phyloP scores from a whole-genome alignment of 2,329 filamentous ascomycete genomes.

The Tothia fuscella region DNA sequence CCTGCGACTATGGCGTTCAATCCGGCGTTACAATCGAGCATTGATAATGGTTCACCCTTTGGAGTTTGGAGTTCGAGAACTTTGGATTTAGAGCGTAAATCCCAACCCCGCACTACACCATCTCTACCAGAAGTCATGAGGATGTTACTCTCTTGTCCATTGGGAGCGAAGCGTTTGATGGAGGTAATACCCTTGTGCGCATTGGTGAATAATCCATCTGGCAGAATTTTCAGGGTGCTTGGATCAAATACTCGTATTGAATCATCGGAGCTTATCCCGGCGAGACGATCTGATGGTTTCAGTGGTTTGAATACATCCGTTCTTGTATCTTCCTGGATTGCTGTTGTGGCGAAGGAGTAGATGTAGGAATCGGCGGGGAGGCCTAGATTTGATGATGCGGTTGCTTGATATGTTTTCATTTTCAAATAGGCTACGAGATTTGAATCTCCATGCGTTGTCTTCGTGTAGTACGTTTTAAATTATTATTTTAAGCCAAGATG shows the following conservation, averaged over 20 bases:
- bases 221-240: constrained; percentile 39
- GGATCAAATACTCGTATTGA: constrained; percentile 55
- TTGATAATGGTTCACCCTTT: constrained; percentile 46
- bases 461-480: too few species aligned
- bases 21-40: constrained; percentile 47
- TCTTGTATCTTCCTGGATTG: constrained; percentile 10
- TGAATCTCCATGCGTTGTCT: too few species aligned
- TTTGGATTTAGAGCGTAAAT: constrained; percentile 23
- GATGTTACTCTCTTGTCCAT: constrained; percentile 37
- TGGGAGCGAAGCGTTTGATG: constrained; percentile 8
- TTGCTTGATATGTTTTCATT: constrained; percentile 5
- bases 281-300: constrained; percentile 29
- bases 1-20: constrained; percentile 56
- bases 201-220: constrained; percentile 36
- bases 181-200: constrained; percentile 53
- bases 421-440: too few species aligned
- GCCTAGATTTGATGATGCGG: constrained; percentile 5
- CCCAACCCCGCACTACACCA: constrained; percentile 55
- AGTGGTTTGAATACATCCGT: constrained; percentile 1
- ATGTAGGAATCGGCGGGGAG: constrained; percentile 35
- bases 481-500: too few species aligned
- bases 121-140: constrained; percentile 62
- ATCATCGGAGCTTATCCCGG: constrained; percentile 58
- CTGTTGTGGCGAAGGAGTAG: constrained; percentile 39
- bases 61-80: constrained; percentile 22